Evolutionary conservation across 176 grass and related monocot species (phyloP).

Genomic region (Aechmea fasciata): DNA sequence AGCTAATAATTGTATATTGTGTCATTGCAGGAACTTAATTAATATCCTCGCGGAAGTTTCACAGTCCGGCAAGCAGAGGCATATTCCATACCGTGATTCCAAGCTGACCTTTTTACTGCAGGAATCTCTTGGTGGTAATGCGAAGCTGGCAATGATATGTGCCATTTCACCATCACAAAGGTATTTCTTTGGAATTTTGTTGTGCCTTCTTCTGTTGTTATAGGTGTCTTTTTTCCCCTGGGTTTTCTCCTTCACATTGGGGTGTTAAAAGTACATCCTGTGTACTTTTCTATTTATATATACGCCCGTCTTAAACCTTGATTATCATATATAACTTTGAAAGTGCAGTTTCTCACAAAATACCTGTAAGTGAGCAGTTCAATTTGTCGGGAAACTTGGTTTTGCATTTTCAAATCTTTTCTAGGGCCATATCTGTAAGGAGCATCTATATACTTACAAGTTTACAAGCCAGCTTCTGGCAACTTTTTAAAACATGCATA

Average conservation of each 20-base stretch:
- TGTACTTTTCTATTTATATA: too few relatives aligned
- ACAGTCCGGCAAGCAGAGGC: conserved; percentile 74
- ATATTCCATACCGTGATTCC: conserved; percentile 94
- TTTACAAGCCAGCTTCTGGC: too few relatives aligned
- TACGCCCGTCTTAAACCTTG: too few relatives aligned
- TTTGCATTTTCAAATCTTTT: too few relatives aligned
- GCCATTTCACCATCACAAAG: conserved; percentile 73
- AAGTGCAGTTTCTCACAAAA: too few relatives aligned
- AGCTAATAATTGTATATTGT: conserved; percentile 13
- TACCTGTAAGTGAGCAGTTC: too few relatives aligned
- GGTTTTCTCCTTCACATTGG: neutral
- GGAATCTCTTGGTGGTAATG: conserved; percentile 97
- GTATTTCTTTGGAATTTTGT: conserved; percentile 25
- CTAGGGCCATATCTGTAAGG: too few relatives aligned
- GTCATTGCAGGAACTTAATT: conserved; percentile 74
- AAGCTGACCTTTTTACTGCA: conserved; percentile 89
- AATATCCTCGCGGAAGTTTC: conserved; percentile 94
- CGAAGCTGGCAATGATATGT: conserved; percentile 94
- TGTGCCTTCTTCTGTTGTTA: neutral
- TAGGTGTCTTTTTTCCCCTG: neutral
- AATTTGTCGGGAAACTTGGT: too few relatives aligned
- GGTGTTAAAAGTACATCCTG: too few relatives aligned
- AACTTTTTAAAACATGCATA: too few relatives aligned
- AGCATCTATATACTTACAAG: too few relatives aligned
- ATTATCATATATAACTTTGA: too few relatives aligned